These are phyloP conservation scores for Kwoniella sp. DNA, from an alignment of 768 basidiomycete genomes.

Conservation along the genomic window DNA sequence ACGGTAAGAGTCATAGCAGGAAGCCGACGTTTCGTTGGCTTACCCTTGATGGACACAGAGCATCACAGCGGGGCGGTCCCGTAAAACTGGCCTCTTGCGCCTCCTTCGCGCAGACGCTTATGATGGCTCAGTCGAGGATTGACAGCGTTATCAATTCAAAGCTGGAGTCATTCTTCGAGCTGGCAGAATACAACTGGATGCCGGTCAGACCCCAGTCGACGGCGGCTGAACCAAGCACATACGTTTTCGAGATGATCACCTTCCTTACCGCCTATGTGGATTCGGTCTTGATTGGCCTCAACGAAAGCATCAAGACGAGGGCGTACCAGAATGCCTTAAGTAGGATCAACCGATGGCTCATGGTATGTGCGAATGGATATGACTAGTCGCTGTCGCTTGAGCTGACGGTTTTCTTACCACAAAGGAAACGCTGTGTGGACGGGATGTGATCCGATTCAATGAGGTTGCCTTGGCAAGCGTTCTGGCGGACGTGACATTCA, in stretches of 20 bases:
- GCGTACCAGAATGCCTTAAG: constrained; percentile 83
- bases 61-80: constrained; percentile 75
- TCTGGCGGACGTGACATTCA: constrained; percentile 76
- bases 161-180: constrained; percentile 89
- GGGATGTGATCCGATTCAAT: constrained; percentile 70
- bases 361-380: constrained; percentile 61
- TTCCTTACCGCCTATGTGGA: constrained; percentile 97
- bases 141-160: constrained; percentile 80
- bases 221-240: constrained; percentile 72
- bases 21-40: constrained; percentile 15
- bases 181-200: constrained; percentile 93
- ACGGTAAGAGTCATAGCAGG: no score
- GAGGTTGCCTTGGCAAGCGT: constrained; percentile 85
- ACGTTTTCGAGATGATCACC: constrained; percentile 88
- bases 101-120: constrained; percentile 67
- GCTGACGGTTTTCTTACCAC: background rate
- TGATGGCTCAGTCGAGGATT: constrained; percentile 68
- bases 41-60: constrained; percentile 54
- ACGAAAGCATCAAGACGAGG: constrained; percentile 78
- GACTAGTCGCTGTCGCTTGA: background rate
- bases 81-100: constrained; percentile 62
- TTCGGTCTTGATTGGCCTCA: constrained; percentile 63
- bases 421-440: constrained; percentile 33
- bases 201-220: constrained; percentile 55
- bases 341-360: constrained; percentile 79